These are phyloP conservation scores for Russula virescens DNA, from an alignment of 768 basidiomycete genomes.

Conservation along the genomic window DNA sequence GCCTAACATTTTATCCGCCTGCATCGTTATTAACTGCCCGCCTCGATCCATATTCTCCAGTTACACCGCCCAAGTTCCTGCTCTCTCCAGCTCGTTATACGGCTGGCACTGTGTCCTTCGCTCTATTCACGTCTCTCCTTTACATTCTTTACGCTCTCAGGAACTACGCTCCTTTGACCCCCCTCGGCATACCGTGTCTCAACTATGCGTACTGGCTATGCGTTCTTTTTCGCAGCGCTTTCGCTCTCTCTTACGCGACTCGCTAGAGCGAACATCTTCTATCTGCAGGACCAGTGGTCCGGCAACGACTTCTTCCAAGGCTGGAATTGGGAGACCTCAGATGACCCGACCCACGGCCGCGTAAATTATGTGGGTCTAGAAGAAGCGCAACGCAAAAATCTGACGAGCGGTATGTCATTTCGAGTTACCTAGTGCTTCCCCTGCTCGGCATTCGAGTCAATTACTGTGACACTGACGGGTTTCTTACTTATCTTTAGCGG, in stretches of 20 bases:
- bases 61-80: background rate
- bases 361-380: slow-evolving; percentile 50
- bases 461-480: background rate
- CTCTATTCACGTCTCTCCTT: slow-evolving; percentile 28
- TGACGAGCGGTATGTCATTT: slow-evolving; percentile 42
- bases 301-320: slow-evolving; percentile 41
- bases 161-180: slow-evolving; percentile 22
- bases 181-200: slow-evolving; percentile 22
- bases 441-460: background rate
- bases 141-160: slow-evolving; percentile 26
- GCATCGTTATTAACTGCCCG: background rate
- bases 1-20: background rate
- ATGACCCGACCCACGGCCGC: slow-evolving; percentile 63
- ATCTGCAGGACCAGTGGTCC: slow-evolving; percentile 24
- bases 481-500: slow-evolving; percentile 27
- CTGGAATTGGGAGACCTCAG: slow-evolving; percentile 45
- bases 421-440: background rate
- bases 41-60: background rate
- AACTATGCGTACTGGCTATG: slow-evolving; percentile 33
- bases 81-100: background rate
- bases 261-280: slow-evolving; percentile 15
- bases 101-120: slow-evolving; percentile 16
- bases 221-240: slow-evolving; percentile 21
- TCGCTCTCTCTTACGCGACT: slow-evolving; percentile 1
- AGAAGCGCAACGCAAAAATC: slow-evolving; percentile 38